Conservation (phyloP, 495 filamentous ascomycete species). For the Pyrenula massariospora region DNA sequence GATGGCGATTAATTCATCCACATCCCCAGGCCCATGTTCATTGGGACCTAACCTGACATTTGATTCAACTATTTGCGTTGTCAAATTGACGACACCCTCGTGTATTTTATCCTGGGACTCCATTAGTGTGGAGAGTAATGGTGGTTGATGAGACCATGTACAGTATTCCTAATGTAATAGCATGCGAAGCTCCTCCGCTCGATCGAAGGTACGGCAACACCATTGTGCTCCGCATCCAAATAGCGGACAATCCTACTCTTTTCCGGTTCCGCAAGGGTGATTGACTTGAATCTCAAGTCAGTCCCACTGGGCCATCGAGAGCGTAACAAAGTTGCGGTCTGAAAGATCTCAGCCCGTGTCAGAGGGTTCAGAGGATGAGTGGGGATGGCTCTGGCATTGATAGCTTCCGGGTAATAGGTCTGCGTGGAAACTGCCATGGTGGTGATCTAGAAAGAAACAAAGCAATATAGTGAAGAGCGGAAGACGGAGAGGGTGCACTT, state of each 20-base stretch:
- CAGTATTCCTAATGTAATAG: constrained; percentile 55
- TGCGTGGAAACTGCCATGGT: neutral
- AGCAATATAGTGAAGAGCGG: neutral
- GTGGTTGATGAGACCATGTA: constrained; percentile 13
- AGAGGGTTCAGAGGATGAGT: neutral
- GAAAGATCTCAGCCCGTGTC: neutral
- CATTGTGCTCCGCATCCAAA: constrained; percentile 34
- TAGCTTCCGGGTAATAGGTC: neutral
- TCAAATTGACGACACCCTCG: constrained; percentile 51
- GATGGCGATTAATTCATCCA: constrained; percentile 30
- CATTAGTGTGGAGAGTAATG: neutral
- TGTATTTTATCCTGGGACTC: constrained; percentile 47
- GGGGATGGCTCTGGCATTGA: neutral
- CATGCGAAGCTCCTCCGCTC: constrained; percentile 43
- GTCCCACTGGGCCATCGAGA: neutral
- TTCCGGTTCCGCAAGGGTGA: constrained; percentile 54
- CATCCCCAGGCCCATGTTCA: constrained; percentile 23
- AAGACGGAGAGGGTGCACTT: neutral
- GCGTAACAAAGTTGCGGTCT: neutral
- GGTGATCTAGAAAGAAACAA: neutral
- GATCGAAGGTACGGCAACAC: constrained; percentile 18
- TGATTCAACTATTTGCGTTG: constrained; percentile 36
- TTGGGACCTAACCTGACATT: constrained; percentile 18
- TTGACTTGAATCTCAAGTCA: constrained; percentile 41
- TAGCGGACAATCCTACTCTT: constrained; percentile 47